A percentile compares a stretch with the other conserved stretches of the same genome.
phyloP scores from a whole-genome alignment of 2,329 filamentous ascomycete species.

The Fusarium proliferatum region DNA sequence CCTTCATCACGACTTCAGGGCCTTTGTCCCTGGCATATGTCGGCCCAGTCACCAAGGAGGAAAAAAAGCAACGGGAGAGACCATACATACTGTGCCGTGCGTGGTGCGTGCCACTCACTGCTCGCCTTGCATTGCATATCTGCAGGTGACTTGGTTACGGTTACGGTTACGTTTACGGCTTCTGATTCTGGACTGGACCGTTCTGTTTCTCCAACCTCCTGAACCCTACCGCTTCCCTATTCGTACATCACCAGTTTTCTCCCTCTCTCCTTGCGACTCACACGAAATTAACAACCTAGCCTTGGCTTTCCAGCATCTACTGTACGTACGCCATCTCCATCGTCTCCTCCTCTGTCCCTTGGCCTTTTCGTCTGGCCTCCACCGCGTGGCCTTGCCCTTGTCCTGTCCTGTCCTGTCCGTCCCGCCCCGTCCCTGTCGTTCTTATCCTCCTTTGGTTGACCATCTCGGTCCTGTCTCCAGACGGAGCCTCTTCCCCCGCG shows the following conservation, averaged over 20 bases:
- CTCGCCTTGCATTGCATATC: not conserved
- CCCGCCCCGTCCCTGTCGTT: constrained; percentile 40
- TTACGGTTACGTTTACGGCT: not conserved
- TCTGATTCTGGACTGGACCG: not conserved
- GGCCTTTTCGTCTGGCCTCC: constrained; percentile 25
- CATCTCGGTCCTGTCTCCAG: constrained; percentile 45
- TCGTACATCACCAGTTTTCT: constrained; percentile 13
- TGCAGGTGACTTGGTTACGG: not conserved
- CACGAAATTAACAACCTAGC: constrained; percentile 17
- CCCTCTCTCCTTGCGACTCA: constrained; percentile 5
- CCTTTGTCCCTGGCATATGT: constrained; percentile 6
- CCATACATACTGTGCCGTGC: not conserved
- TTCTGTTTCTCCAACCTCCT: constrained; percentile 5
- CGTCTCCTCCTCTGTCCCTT: not conserved
- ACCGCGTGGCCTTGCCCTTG: constrained; percentile 30
- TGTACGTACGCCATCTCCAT: constrained; percentile 29
- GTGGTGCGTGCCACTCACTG: not conserved
- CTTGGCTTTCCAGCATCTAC: not conserved
- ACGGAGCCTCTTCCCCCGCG: constrained; percentile 45
- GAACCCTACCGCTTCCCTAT: not conserved
- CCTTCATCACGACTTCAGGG: constrained; percentile 27
- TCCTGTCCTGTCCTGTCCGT: constrained; percentile 30
- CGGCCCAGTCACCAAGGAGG: constrained; percentile 6
- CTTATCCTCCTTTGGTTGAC: constrained; percentile 38
- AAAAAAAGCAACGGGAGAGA: not conserved